Base-by-base conservation (phyloP, 495 filamentous ascomycete genomes). In the Xylaria intraflava region DNA sequence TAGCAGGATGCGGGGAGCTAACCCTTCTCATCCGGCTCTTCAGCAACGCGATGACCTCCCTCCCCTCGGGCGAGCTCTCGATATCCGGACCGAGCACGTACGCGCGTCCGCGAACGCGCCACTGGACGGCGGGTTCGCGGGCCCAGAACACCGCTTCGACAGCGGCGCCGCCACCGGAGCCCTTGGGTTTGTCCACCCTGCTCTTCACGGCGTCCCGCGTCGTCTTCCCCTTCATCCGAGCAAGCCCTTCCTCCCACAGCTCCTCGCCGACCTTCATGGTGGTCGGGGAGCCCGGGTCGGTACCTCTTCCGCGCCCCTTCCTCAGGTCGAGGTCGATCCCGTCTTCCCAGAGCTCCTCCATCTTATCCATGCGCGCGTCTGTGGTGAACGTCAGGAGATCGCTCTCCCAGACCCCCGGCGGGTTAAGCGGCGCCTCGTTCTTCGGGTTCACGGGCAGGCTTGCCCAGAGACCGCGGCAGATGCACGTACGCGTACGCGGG, bases 71-170 rank as follows among this genome's bases (percentile, higher is more conserved):
- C 3, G 64, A 64, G 1, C 52, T 69, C 53, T 84, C 83, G 29
- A 78, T 76, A 52, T 82, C 82, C n/a, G 70, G 65, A 0, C 68
- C 79, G 0, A 91, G 70, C 0, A 88, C 69, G 64, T 77, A 90
- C n/a, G 87, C 89, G 26, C 69, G 66, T 8, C 93, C 93, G 17
- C 81, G 76, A 14, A 98, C 60, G 42, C 93, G 75, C 93, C 92
- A 97, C 73, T 97, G 92, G 30, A 79, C 85, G 67, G 74, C 78
- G 14, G 72, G 65, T 40, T 84, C 80, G 63, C 79, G 78, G 14
- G 84, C 65, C 92, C 92, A 98, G 67, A 87, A 97, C 11, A 89
- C 77, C 10, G 82, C 89, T 68, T 98, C 93, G 12, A 90, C 81
- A 0, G 76, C 75, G 20, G 81, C 83, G 0, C 86, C 88, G 6